phyloP scores from a whole-genome alignment of 805 yeast genomes.

The Brettanomyces nanus region DNA sequence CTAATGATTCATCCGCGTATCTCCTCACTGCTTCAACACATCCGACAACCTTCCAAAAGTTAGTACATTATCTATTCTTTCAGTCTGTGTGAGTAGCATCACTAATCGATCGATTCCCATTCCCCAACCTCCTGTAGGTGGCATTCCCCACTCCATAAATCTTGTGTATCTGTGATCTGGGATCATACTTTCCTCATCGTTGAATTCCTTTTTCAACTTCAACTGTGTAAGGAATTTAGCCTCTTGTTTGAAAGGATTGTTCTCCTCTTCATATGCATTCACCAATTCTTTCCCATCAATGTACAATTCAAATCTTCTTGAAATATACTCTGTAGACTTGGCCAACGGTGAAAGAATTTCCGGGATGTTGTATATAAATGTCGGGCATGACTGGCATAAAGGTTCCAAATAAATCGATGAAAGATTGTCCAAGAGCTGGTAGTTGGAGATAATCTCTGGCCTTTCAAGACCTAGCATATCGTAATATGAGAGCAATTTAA shows the following conservation, averaged over 20 bases:
- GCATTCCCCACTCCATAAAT: constrained; percentile 86
- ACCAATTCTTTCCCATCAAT: constrained; percentile 73
- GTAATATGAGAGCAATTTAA: constrained; percentile 34
- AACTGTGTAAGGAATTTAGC: constrained; percentile 58
- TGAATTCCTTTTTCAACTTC: constrained; percentile 32
- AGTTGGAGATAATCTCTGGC: constrained; percentile 38
- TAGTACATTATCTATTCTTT: constrained; percentile 67
- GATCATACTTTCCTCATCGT: constrained; percentile 54
- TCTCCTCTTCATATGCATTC: constrained; percentile 96
- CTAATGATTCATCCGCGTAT: too few relatives aligned
- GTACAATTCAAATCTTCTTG: constrained; percentile 79
- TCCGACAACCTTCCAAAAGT: constrained; percentile 69
- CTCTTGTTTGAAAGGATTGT: constrained; percentile 68
- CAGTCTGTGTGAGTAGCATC: constrained; percentile 62
- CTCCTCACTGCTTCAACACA: constrained; percentile 58
- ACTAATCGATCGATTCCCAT: constrained; percentile 84
- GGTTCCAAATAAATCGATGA: constrained; percentile 61
- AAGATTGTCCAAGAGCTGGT: constrained; percentile 57
- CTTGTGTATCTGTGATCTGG: constrained; percentile 69
- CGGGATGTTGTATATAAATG: constrained; percentile 79
- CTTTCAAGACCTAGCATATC: constrained; percentile 25
- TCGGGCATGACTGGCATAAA: constrained; percentile 47
- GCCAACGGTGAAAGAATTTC: constrained; percentile 81
- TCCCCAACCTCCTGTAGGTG: constrained; percentile 99
- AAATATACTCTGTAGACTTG: constrained; percentile 45